Evolutionary conservation across 306 rosid genomes (phyloP), one percentile per base, ranked within the genome.

Genomic region (Betula pendula): DNA sequence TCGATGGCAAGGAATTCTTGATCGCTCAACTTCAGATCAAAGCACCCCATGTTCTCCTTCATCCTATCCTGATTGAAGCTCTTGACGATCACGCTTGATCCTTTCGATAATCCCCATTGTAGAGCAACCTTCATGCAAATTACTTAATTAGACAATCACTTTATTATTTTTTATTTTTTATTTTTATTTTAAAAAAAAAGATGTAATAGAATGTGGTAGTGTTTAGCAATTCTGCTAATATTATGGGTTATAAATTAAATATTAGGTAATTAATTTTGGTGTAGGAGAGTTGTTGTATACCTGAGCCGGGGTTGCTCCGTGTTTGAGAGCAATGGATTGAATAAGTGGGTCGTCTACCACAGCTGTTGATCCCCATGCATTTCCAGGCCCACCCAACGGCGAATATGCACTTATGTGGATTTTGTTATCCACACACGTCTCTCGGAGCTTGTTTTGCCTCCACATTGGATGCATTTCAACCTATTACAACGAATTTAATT

Each of bases 391-490:
- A 77, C 98, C 97, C 38, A 94, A 82, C 9, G 98, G 98, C 73
- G 97, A 92, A 73, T 92, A 94, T 3, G 96, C 97, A 17, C 98
- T 94, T 72, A 90, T 80, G 42, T 94, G 98, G 85, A 92, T 87
- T 16, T 77, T 83, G 81, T 89, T 80, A 72, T 84, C 89, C 67
- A 79, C 89, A 81, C 96, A 94, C 2, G 81, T 82, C 77, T 79
- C 87, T 72, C 93, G 59, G 0, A 94, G 83, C 53, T 83, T 90
- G 33, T 67, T 77, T 68, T 90, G 97, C 82, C 88, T 89, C 98
- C 98, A 94, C 93, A 92, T 78, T 5, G 96, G 97, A 86, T 93
- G 98, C 98, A 91, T 91, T 76, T 93, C 98, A 79, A 89, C 96
- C 98, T 38, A 38, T 38, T 44, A 45, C 45, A 49, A 65, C 27